A percentile compares a stretch with the other conserved stretches of the same genome.
These are phyloP conservation scores for Cochlearia excelsa DNA, from an alignment of 345 rosid species.

Conservation along the genomic window DNA sequence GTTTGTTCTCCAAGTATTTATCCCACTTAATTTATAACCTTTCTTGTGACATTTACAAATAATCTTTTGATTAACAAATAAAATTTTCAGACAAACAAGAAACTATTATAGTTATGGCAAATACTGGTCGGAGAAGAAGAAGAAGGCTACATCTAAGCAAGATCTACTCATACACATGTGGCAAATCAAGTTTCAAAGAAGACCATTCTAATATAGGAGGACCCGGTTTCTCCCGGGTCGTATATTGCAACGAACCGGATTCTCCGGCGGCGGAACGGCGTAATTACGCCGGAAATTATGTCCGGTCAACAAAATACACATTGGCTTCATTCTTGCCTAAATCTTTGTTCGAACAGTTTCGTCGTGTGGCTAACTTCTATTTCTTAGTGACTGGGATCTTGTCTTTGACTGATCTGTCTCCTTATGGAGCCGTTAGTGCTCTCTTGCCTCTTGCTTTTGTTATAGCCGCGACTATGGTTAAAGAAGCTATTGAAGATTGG, in stretches of 20 bases:
- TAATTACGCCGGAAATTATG: constrained; percentile 59
- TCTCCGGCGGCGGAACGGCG: constrained; percentile 49
- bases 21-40: not conserved
- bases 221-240: constrained; percentile 86
- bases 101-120: constrained; percentile 35
- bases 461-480: constrained; percentile 81
- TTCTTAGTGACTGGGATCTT: constrained; percentile 76
- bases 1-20: constrained; percentile 31
- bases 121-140: constrained; percentile 25
- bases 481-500: constrained; percentile 88
- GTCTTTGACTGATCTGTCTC: constrained; percentile 75
- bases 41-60: constrained; percentile 14
- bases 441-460: constrained; percentile 81
- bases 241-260: constrained; percentile 74
- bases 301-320: constrained; percentile 82
- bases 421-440: constrained; percentile 73
- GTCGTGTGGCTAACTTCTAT: constrained; percentile 87
- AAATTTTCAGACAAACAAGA: constrained; percentile 19
- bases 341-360: constrained; percentile 87
- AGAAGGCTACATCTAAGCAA: constrained; percentile 61
- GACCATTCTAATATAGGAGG: constrained; percentile 88
- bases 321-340: constrained; percentile 73
- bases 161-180: constrained; percentile 61
- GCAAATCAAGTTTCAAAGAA: constrained; percentile 57
- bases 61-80: too few relatives aligned